Conservation (phyloP, 2,329 filamentous ascomycete genomes). For the Simplicillium sp. region DNA sequence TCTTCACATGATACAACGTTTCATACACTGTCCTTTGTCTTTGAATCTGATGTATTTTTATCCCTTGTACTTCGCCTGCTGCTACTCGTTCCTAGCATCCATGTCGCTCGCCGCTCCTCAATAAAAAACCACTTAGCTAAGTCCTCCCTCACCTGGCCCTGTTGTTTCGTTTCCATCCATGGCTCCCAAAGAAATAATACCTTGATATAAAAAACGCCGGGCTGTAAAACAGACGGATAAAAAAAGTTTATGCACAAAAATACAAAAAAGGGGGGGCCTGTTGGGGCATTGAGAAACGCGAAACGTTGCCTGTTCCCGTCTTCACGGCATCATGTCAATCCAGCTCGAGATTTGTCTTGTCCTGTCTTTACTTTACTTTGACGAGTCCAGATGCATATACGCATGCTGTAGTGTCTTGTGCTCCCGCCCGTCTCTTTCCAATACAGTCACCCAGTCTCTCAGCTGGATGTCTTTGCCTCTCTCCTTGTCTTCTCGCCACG, state of each 20-base stretch:
- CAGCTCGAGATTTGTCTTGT: background rate
- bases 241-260: constrained; percentile 15
- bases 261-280: constrained; percentile 3
- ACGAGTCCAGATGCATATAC: constrained; percentile 42
- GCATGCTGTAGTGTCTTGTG: constrained; percentile 50
- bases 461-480: constrained; percentile 75
- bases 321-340: background rate
- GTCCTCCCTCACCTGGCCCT: too few species aligned
- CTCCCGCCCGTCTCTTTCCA: constrained; percentile 71
- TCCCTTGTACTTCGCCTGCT: too few species aligned
- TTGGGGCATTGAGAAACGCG: too few species aligned
- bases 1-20: too few species aligned
- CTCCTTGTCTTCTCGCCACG: constrained; percentile 68
- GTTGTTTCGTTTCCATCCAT: too few species aligned
- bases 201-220: constrained; percentile 19
- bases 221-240: constrained; percentile 16
- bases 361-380: constrained; percentile 18
- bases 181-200: too few species aligned
- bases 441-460: constrained; percentile 68
- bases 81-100: too few species aligned
- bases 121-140: too few species aligned
- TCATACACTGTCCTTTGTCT: too few species aligned
- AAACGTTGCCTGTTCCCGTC: too few species aligned
- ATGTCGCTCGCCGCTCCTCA: too few species aligned
- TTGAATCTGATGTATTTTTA: too few species aligned